These are phyloP conservation scores for Solanum chaucha DNA, from an alignment of 257 asterid species.

Conservation along the genomic window DNA sequence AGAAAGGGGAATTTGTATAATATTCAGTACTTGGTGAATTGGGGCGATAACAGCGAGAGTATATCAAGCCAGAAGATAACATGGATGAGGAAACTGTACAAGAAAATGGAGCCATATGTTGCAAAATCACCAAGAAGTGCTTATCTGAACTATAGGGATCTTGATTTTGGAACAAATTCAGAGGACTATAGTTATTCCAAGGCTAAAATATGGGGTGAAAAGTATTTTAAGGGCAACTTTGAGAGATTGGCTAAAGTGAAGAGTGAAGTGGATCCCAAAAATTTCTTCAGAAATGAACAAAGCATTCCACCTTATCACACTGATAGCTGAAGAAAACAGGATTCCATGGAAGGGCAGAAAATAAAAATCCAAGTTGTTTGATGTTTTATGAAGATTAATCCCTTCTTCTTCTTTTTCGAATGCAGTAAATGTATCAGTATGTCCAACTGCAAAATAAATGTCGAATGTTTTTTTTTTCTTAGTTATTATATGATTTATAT, in stretches of 20 bases:
- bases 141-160: neutral
- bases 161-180: neutral
- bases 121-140: neutral
- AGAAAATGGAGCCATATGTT: neutral
- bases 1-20: neutral
- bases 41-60: neutral
- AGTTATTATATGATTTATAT: neutral
- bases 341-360: neutral
- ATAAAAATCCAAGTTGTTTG: neutral
- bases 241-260: neutral
- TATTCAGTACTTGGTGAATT: neutral
- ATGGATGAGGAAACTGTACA: neutral
- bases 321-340: neutral
- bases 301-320: neutral
- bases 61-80: neutral
- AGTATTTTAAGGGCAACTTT: neutral
- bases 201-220: neutral
- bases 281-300: neutral
- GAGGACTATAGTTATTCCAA: neutral
- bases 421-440: neutral
- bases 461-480: neutral
- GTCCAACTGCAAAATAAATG: neutral
- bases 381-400: neutral
- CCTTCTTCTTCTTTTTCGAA: neutral
- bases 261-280: neutral